Base-by-base conservation (phyloP, 306 rosid genomes). In the Quercus bicolor region DNA sequence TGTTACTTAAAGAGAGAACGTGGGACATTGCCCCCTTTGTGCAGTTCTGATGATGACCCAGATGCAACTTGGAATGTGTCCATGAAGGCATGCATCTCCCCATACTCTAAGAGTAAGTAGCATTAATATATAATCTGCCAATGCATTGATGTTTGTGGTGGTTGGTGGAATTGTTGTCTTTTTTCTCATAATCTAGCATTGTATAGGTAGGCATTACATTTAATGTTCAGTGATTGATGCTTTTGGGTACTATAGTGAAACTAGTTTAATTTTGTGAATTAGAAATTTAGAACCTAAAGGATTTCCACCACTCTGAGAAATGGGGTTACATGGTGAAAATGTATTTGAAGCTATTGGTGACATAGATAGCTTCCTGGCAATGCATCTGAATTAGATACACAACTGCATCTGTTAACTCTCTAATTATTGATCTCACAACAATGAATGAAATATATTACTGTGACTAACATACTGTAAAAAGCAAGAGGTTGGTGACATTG, bases 41-140 rank as follows among this genome's bases (percentile, higher is more conserved):
- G 92, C 72, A 24, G 40, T 72, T 31, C 81, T 45, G 78, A 81
- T 24, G 83, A 84, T 60, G 83, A 86, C 51, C 75, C 92, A 73
- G 90, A 89, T 71, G 81, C 80, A 56, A 76, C 84, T 72, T 89
- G 92, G 92, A 89, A 89, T 52, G 87, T 84, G 51, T 80, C 83
- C 75, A 89, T 87, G 92, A 87, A 79, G 83, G 81, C 87, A 6
- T 89, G 92, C 81, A 85, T 89, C 61, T 83, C 87, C 78, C 84
- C 7, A 12, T 86, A 86, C 77, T 78, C 92, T 78, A 53, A 61
- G 70, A 89, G 92, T 89, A 84, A 80, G 92, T 78, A 48, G 48
- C 78, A 14, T n/a, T 28, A 23, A 14, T 21, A 40, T 56, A 23
- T 16, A 18, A 33, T 7, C 11, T 33, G 43, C 23, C 48, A 19